Percentiles rank a stretch among this genome's conserved stretches.
Evolutionary conservation across 371 early-diverging fungal species (phyloP).

Genomic region (Mucor piriformis): DNA sequence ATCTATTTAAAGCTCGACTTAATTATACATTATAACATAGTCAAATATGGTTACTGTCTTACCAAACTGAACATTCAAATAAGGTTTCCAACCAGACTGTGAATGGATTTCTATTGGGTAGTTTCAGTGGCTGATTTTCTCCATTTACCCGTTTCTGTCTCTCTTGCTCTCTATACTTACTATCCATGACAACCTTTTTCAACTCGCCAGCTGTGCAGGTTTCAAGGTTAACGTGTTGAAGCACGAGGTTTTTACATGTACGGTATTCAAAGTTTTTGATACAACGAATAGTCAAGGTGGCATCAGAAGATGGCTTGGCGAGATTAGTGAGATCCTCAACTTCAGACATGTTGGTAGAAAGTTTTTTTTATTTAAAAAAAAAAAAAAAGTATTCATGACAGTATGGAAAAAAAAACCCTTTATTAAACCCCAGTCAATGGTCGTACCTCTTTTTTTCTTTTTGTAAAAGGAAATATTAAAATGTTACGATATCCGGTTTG

Average conservation of each 20-base stretch:
- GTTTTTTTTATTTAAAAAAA: background rate
- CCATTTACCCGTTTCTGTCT: background rate
- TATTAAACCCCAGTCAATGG: background rate
- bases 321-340: conserved; percentile 54
- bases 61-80: conserved; percentile 69
- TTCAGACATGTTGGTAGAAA: conserved; percentile 7
- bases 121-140: background rate
- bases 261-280: conserved; percentile 92
- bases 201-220: conserved; percentile 73
- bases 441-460: background rate
- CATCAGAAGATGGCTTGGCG: conserved; percentile 55
- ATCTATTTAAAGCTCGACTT: conserved; percentile 43
- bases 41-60: conserved; percentile 8
- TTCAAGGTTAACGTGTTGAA: conserved; percentile 72
- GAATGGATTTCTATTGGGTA: conserved; percentile 59
- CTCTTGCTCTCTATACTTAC: conserved; percentile 49
- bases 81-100: conserved; percentile 74
- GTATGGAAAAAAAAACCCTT: background rate
- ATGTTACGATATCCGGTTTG: too few relatives aligned
- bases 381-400: background rate
- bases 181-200: conserved; percentile 62
- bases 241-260: conserved; percentile 80
- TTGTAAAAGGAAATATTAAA: too few relatives aligned
- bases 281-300: conserved; percentile 81
- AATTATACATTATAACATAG: background rate